Conservation (phyloP, 2,329 filamentous ascomycete species). For the Aspergillus tanneri region DNA sequence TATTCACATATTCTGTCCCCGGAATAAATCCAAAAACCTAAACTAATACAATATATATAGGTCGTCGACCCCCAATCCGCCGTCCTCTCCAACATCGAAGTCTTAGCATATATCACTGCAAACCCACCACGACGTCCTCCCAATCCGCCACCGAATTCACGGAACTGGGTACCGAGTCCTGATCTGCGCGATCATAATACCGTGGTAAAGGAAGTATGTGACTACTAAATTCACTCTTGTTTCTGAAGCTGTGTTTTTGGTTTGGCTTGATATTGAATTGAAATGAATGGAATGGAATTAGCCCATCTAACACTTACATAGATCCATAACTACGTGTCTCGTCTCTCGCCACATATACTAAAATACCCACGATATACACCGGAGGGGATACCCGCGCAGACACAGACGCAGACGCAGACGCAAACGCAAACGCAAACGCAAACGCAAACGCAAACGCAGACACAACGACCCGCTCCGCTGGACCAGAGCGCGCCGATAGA, state of each 20-base stretch:
- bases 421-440: slow-evolving; percentile 25
- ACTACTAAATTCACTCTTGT: background rate
- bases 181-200: slow-evolving; percentile 48
- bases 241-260: too few relatives aligned
- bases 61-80: slow-evolving; percentile 47
- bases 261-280: too few relatives aligned
- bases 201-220: slow-evolving; percentile 47
- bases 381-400: slow-evolving; percentile 10
- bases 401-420: slow-evolving; percentile 1
- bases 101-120: slow-evolving; percentile 41
- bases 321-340: slow-evolving; percentile 45
- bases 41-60: slow-evolving; percentile 20
- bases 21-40: too few relatives aligned
- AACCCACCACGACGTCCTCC: slow-evolving; percentile 44
- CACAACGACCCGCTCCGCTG: slow-evolving; percentile 11
- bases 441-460: slow-evolving; percentile 3
- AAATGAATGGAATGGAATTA: too few relatives aligned
- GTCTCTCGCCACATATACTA: slow-evolving; percentile 42
- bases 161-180: slow-evolving; percentile 42
- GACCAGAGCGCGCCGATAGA: slow-evolving; percentile 37
- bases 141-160: slow-evolving; percentile 38
- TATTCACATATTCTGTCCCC: background rate
- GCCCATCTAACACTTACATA: slow-evolving; percentile 13
- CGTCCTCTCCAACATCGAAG: slow-evolving; percentile 47
- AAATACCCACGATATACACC: slow-evolving; percentile 36